Evolutionary conservation across 208 protist genomes (phyloP).

Genomic region (Crithidia acanthocephali): DNA sequence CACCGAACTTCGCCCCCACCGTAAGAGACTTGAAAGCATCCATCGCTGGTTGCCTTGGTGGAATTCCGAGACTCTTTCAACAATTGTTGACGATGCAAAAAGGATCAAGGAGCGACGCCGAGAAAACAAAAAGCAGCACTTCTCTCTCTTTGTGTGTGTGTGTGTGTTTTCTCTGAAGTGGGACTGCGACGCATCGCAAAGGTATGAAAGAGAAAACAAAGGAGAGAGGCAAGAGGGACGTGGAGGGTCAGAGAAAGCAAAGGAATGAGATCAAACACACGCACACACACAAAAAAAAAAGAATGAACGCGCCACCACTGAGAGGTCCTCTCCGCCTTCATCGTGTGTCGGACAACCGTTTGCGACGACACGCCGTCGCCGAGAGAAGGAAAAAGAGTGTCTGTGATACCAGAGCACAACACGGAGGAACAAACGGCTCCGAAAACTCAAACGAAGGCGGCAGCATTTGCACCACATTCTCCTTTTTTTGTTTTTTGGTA

Average conservation of each 20-base stretch:
- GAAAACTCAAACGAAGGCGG: too few species aligned
- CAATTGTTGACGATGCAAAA: not conserved
- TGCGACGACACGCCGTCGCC: too few species aligned
- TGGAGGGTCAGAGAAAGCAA: too few species aligned
- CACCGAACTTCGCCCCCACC: slow-evolving; percentile 65
- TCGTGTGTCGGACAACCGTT: too few species aligned
- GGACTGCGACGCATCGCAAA: not conserved
- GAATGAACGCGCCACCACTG: not conserved
- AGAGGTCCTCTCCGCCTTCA: too few species aligned
- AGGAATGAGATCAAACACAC: too few species aligned
- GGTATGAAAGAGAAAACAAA: slow-evolving; percentile 13
- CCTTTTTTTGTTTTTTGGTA: too few species aligned
- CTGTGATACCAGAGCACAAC: too few species aligned
- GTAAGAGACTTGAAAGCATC: slow-evolving; percentile 68
- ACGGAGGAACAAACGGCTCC: too few species aligned
- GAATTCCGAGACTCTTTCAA: not conserved
- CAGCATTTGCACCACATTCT: too few species aligned
- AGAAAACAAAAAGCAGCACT: too few species aligned
- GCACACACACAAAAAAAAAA: slow-evolving; percentile 7
- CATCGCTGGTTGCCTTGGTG: slow-evolving; percentile 37
- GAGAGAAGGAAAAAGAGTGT: slow-evolving; percentile 6
- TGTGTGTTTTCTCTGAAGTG: not conserved
- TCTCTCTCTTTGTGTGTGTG: not conserved
- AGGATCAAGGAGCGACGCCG: not conserved
- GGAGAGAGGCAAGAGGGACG: not conserved